Conservation (phyloP, 192 early-diverging fungal genomes). For the Coemansia guatemalensis region DNA sequence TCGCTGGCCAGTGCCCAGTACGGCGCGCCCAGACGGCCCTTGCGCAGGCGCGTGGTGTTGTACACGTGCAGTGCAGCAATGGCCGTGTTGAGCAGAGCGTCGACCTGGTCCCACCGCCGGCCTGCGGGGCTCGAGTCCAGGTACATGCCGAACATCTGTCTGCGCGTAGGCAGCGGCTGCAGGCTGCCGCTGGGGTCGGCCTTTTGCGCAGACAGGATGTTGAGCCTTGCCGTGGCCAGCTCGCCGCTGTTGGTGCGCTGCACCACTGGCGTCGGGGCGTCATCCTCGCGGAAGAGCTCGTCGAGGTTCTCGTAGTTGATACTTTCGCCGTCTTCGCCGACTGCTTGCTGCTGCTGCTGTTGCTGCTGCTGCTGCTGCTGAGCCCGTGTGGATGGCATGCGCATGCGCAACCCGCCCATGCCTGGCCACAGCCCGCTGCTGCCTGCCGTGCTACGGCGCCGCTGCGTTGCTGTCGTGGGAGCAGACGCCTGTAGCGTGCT, state of each 20-base stretch:
- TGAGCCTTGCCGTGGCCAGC: constrained; percentile 26
- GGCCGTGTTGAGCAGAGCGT: constrained; percentile 51
- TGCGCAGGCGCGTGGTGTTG: constrained; percentile 54
- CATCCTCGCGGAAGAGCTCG: constrained; percentile 36
- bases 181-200: constrained; percentile 27
- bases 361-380: constrained; percentile 7
- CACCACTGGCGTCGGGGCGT: constrained; percentile 20
- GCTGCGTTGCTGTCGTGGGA: neutral
- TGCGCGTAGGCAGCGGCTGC: constrained; percentile 45
- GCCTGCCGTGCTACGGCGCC: constrained; percentile 39
- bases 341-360: neutral
- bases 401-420: constrained; percentile 3
- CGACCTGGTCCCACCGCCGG: constrained; percentile 61
- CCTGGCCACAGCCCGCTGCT: constrained; percentile 7
- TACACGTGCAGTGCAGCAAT: constrained; percentile 56
- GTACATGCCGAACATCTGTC: constrained; percentile 55
- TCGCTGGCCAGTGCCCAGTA: constrained; percentile 46
- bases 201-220: constrained; percentile 38
- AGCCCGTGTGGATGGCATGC: neutral
- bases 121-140: constrained; percentile 54
- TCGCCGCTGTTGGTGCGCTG: constrained; percentile 21
- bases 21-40: constrained; percentile 49
- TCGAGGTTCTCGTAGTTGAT: constrained; percentile 40
- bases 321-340: constrained; percentile 24
- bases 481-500: constrained; percentile 39